Base-by-base conservation (phyloP, 176 grass and related monocot genomes). In the Carex pumila region DNA sequence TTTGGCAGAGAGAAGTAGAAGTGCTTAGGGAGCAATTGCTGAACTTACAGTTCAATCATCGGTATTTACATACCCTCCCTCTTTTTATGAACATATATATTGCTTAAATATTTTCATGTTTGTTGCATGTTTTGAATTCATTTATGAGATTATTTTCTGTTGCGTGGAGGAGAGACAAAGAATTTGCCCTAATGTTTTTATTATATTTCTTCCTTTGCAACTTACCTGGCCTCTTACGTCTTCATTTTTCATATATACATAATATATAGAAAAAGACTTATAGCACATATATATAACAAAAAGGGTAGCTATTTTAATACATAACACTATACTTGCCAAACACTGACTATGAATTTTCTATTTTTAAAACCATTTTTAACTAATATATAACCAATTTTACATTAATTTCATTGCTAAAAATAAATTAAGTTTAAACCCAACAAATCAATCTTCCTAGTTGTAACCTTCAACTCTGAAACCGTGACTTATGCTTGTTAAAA, bases 1-100 rank as follows among this genome's bases (percentile, higher is more conserved):
- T 68, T 49, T 83, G 80, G 62, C 80, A 68, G 34, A 83, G 61
- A 68, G 80, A 83, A 34, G 80, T 32, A 7, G 62, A 52, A 83
- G 61, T 68, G 22, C 60, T 83, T 0, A 83, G 62, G 80, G 21
- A 83, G 36, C 62, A 83, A 65, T 17, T 83, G 43, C 80, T 52
- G 13, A 64, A 83, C 41, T 83, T 83, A 41, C 80, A 83, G 62
- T 65, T 53, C 17, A 83, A 65, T 83, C 57, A 68, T 12, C 61
- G 60, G 80, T 85, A 77, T 56, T 77, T 54, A 25, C 47, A 50
- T 61, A 59, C 1, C 5, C 41, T 79, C 2, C 12, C n/a, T 77
- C n/a, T 77, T 45, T 81, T 15, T 13, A 55, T 31, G 6, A 50
- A 53, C 19, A 25, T 18, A 71, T 71, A 25, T 18, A 71, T 71